Percentiles rank a stretch among this genome's conserved stretches.
phyloP scores from a whole-genome alignment of 1,284 basidiomycete genomes.

The Cutaneotrichosporon sp. region DNA sequence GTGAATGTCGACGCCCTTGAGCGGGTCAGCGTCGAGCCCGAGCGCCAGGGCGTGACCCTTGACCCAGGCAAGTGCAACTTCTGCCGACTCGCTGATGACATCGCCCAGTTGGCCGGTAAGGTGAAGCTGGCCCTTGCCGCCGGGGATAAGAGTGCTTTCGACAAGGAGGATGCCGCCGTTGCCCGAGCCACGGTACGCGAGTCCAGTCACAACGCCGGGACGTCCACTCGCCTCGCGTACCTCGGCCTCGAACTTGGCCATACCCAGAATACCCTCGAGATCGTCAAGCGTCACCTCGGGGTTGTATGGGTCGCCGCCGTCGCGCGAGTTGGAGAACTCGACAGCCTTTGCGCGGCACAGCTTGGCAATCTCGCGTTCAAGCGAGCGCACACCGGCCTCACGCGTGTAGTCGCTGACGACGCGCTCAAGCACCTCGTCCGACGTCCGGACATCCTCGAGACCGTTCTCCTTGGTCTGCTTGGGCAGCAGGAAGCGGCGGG shows the following conservation, averaged over 20 bases:
- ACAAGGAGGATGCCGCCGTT: constrained; percentile 73
- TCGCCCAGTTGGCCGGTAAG: constrained; percentile 91
- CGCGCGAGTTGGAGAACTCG: constrained; percentile 60
- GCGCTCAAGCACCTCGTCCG: constrained; percentile 67
- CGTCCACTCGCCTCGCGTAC: constrained; percentile 39
- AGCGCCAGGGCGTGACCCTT: constrained; percentile 77
- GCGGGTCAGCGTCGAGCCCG: constrained; percentile 48
- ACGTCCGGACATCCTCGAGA: constrained; percentile 67
- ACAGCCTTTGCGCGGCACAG: constrained; percentile 83
- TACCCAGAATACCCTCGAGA: constrained; percentile 77
- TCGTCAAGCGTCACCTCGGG: constrained; percentile 63
- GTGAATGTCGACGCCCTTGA: constrained; percentile 62
- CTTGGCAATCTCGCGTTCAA: constrained; percentile 80
- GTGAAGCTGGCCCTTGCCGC: constrained; percentile 31
- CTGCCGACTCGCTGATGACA: constrained; percentile 92
- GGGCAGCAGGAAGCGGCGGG: constrained; percentile 80
- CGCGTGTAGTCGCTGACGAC: constrained; percentile 93
- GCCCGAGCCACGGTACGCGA: constrained; percentile 57
- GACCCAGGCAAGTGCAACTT: constrained; percentile 89
- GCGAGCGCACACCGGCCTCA: constrained; percentile 87
- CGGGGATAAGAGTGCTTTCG: constrained; percentile 35
- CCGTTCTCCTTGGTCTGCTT: constrained; percentile 89
- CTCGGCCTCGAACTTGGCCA: constrained; percentile 73
- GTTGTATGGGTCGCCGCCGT: constrained; percentile 53
- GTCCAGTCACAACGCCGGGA: constrained; percentile 41